Conservation (phyloP, 2,329 filamentous ascomycete genomes). For the Fusarium poae region DNA sequence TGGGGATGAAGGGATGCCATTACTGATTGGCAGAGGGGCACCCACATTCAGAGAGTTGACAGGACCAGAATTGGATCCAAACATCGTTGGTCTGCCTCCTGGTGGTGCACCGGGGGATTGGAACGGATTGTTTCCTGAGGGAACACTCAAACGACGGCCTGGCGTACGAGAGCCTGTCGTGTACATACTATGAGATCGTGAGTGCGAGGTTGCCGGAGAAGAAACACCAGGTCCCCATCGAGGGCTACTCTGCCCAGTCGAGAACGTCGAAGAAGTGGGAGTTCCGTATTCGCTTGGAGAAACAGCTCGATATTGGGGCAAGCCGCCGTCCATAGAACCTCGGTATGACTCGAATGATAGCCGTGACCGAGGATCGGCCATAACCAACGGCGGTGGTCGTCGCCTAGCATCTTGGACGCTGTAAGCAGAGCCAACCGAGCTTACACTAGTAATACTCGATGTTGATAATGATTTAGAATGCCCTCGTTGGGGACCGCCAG, state of each 20-base stretch:
- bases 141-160: constrained; percentile 83
- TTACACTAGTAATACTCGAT: constrained; percentile 84
- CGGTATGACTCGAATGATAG: constrained; percentile 77
- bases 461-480: constrained; percentile 89
- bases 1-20: constrained; percentile 73
- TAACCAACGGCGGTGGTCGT: constrained; percentile 84
- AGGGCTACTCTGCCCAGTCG: constrained; percentile 81
- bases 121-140: constrained; percentile 80
- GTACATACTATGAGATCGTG: constrained; percentile 80
- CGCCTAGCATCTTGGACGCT: constrained; percentile 75
- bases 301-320: constrained; percentile 69
- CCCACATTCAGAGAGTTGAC: constrained; percentile 67
- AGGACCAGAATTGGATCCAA: constrained; percentile 66
- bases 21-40: constrained; percentile 68
- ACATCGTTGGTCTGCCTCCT: constrained; percentile 69
- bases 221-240: constrained; percentile 75
- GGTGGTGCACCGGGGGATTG: constrained; percentile 68
- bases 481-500: constrained; percentile 77
- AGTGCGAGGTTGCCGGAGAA: constrained; percentile 79
- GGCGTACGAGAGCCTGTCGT: constrained; percentile 72
- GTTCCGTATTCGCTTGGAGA: constrained; percentile 84
- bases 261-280: constrained; percentile 86
- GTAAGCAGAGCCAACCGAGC: constrained; percentile 75
- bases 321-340: constrained; percentile 72
- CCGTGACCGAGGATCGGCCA: constrained; percentile 79